Evolutionary conservation across 1,139 yeast species (phyloP).

Genomic region (Diutina scorzettiae): DNA sequence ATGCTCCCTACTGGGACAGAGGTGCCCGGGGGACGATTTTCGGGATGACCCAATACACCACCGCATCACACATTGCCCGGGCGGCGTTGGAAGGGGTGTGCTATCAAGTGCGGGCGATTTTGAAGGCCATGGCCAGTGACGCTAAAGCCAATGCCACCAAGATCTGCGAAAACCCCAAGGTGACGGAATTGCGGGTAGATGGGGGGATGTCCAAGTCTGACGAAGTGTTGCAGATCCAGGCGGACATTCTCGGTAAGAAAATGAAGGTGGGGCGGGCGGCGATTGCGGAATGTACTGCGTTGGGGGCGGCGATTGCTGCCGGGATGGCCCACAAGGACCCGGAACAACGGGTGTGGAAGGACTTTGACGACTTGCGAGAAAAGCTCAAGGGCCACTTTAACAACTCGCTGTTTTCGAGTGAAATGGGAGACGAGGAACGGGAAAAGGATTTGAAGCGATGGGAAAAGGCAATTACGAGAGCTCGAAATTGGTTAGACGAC

Average conservation of each 20-base stretch:
- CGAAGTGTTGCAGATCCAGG: constrained; percentile 89
- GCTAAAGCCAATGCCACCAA: constrained; percentile 48
- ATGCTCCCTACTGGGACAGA: constrained; percentile 95
- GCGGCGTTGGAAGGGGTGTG: constrained; percentile 95
- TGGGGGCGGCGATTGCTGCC: constrained; percentile 95
- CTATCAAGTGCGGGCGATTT: constrained; percentile 83
- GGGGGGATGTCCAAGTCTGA: constrained; percentile 94
- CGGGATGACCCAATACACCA: constrained; percentile 85
- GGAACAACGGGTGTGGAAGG: constrained; percentile 61
- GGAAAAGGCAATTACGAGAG: constrained; percentile 72
- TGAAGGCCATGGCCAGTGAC: constrained; percentile 83
- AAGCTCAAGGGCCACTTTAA: constrained; percentile 25
- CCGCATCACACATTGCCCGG: constrained; percentile 79
- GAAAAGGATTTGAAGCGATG: constrained; percentile 61
- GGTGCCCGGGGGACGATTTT: constrained; percentile 88
- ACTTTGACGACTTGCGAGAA: constrained; percentile 49
- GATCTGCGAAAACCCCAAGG: constrained; percentile 30
- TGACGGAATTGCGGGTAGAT: constrained; percentile 63
- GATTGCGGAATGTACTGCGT: constrained; percentile 85
- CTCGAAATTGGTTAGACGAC: constrained; percentile 62
- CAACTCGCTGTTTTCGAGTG: constrained; percentile 22
- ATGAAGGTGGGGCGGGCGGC: constrained; percentile 73
- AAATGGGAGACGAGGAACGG: constrained; percentile 35
- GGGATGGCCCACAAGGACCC: constrained; percentile 57
- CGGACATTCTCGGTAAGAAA: constrained; percentile 81